These are phyloP conservation scores for Marasmius sp. DNA, from an alignment of 1,284 basidiomycete species.

Conservation along the genomic window DNA sequence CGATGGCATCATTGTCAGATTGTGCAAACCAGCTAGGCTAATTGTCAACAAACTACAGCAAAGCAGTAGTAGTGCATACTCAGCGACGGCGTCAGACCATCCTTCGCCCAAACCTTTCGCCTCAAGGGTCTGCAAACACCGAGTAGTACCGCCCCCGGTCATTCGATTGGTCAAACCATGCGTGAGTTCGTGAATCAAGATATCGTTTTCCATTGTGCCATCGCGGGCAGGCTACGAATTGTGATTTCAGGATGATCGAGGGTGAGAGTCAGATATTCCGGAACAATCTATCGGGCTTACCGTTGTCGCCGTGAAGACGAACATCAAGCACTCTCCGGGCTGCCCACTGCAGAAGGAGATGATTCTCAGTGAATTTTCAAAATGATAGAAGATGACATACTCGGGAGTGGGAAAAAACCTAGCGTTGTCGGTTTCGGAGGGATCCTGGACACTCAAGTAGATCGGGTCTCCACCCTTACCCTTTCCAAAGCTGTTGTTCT, in stretches of 20 bases:
- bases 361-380: not conserved
- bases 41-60: not conserved
- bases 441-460: conserved; percentile 36
- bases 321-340: conserved; percentile 31
- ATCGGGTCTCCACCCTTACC: conserved; percentile 34
- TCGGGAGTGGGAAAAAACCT: conserved; percentile 35
- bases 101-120: conserved; percentile 54
- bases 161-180: conserved; percentile 39
- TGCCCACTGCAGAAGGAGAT: conserved; percentile 25
- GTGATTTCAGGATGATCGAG: no score
- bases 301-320: conserved; percentile 36
- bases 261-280: no score
- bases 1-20: conserved; percentile 12
- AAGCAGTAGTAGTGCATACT: conserved; percentile 27
- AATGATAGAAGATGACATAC: conserved; percentile 20
- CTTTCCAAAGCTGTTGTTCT: not conserved
- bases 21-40: conserved; percentile 38
- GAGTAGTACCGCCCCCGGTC: conserved; percentile 45
- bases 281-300: conserved; percentile 9
- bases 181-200: conserved; percentile 36
- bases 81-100: conserved; percentile 53
- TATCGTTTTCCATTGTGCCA: conserved; percentile 39
- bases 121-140: conserved; percentile 50
- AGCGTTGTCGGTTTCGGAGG: conserved; percentile 29
- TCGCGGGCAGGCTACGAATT: conserved; percentile 28